Percentiles rank a stretch among this genome's conserved stretches.
These are phyloP conservation scores for Solanum neorickii DNA, from an alignment of 257 asterid species.

Conservation along the genomic window DNA sequence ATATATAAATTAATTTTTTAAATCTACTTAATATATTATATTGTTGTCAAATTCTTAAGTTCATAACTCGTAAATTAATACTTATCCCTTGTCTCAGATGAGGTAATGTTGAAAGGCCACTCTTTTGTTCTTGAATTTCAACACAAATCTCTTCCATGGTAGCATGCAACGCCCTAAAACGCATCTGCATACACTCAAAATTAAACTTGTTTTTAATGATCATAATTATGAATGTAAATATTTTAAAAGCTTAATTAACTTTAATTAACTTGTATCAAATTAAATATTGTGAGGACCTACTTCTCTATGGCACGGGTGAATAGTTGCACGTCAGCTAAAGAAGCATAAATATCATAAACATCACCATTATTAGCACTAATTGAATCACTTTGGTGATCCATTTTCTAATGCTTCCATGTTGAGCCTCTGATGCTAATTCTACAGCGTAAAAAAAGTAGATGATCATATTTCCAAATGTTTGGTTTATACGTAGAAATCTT, in stretches of 20 bases:
- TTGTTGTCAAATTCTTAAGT: no score
- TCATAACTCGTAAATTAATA: no score
- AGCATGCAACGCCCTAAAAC: constrained; percentile 23
- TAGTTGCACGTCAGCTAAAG: constrained; percentile 21
- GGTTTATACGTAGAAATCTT: neutral
- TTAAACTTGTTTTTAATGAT: neutral
- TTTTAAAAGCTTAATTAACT: neutral
- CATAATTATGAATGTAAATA: neutral
- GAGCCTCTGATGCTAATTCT: constrained; percentile 43
- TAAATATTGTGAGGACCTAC: constrained; percentile 1
- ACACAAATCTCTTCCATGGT: constrained; percentile 23
- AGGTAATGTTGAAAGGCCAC: constrained; percentile 35
- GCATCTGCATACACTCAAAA: constrained; percentile 22
- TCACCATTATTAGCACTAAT: constrained; percentile 35
- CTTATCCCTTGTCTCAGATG: constrained; percentile 22
- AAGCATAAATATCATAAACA: constrained; percentile 49
- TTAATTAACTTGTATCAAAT: neutral
- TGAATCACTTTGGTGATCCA: constrained; percentile 41
- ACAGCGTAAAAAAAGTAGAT: constrained; percentile 18
- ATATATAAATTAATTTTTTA: no score
- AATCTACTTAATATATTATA: no score
- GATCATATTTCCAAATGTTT: neutral
- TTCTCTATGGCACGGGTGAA: constrained; percentile 39
- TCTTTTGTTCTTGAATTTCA: constrained; percentile 31
- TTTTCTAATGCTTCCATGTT: constrained; percentile 32